These are phyloP conservation scores for Boletus fagicola DNA, from an alignment of 768 basidiomycete genomes.

Conservation along the genomic window DNA sequence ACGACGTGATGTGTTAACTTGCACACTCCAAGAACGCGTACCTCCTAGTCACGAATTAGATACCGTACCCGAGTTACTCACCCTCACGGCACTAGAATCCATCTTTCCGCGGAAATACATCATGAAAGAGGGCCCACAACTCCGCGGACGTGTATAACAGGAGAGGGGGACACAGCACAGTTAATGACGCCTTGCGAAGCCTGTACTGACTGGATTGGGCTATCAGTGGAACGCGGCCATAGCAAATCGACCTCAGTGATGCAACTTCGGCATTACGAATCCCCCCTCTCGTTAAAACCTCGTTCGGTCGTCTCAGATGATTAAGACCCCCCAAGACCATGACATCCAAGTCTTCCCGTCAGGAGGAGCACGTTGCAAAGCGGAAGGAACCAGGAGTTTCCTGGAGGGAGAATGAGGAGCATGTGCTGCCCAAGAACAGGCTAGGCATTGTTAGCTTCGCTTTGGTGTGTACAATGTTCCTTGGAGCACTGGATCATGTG, in stretches of 20 bases:
- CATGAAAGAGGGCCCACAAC: too few species aligned
- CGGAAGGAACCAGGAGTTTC: constrained; percentile 39
- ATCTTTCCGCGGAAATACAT: neutral
- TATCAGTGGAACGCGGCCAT: too few species aligned
- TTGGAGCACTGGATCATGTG: constrained; percentile 58
- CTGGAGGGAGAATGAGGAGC: constrained; percentile 53
- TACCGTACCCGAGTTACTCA: neutral
- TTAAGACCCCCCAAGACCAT: neutral
- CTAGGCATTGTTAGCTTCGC: constrained; percentile 24
- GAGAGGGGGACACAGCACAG: neutral
- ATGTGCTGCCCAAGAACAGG: constrained; percentile 42
- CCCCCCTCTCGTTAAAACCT: neutral
- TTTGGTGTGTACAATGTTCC: constrained; percentile 26
- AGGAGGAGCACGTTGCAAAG: neutral
- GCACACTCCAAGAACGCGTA: neutral
- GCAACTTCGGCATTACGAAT: neutral
- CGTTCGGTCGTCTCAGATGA: neutral
- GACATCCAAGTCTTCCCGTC: neutral
- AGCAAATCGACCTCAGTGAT: neutral
- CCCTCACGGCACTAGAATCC: neutral
- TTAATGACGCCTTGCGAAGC: neutral
- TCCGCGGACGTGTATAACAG: neutral
- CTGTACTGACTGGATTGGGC: neutral
- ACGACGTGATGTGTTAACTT: neutral
- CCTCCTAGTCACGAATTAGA: neutral